Evolutionary conservation across 139 green algal species (phyloP), one percentile per base, ranked within the genome.

Genomic region (Deuterostichococcus epilithicus): DNA sequence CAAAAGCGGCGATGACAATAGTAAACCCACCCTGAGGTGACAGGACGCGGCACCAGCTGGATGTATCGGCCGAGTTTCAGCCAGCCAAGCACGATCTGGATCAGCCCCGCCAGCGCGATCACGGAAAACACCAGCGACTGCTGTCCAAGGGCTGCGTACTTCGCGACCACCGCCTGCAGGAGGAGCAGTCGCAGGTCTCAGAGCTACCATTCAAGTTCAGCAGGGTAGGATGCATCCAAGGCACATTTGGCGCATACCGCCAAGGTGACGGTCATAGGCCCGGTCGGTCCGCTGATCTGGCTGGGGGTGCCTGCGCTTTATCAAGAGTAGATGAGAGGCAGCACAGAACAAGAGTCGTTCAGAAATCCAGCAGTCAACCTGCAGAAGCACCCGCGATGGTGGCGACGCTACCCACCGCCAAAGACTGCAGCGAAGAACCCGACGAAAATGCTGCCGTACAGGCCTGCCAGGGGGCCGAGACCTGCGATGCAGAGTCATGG

Each of bases 371-470:
- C n/a, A n/a, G n/a, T n/a, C n/a, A n/a, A n/a, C n/a, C n/a, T n/a
- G n/a, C n/a, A n/a, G n/a, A n/a, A n/a, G n/a, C n/a, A n/a, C n/a
- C n/a, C n/a, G n/a, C n/a, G n/a, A n/a, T n/a, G n/a, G n/a, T n/a
- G n/a, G n/a, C n/a, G n/a, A n/a, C n/a, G n/a, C n/a, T 63, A 13
- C 52, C 3, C 52, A 63, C 52, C 69, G 34, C 78, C 78, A 34
- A 83, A 70, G 36, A 83, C 22, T 1, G 78, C 78, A 72, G 78
- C 78, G 35, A 83, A 78, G 33, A 83, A 83, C 4, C 78, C 78
- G 42, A 76, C 63, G 36, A 83, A 83, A 0, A 77, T 79, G 10
- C 72, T 60, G 28, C 78, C 78, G 70, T 83, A 83, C 38, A 83
- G 59, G 58, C 78, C 78, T 15, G 78, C 73, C 33, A 79, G 47